These are phyloP conservation scores for Entonaema liquescens DNA, from an alignment of 495 filamentous ascomycete genomes.

Conservation along the genomic window DNA sequence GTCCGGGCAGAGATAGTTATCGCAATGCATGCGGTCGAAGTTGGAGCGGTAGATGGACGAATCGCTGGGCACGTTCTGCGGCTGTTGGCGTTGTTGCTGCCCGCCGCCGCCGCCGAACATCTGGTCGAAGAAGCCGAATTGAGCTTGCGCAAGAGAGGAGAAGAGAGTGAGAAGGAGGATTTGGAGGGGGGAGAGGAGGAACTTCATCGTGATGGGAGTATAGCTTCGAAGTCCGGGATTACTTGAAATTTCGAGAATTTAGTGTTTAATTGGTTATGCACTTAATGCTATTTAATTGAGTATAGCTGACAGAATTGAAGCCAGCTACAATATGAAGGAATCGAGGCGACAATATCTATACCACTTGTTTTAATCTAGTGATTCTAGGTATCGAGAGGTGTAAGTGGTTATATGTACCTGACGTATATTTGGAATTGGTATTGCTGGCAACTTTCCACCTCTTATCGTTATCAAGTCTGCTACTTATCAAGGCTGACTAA, in stretches of 20 bases:
- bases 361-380: neutral
- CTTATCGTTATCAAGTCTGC: no score
- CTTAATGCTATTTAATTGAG: neutral
- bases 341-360: neutral
- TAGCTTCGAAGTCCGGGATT: neutral
- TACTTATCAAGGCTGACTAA: conserved; percentile 50
- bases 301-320: neutral
- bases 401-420: neutral
- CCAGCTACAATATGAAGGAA: neutral
- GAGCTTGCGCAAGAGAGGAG: conserved; percentile 53
- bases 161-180: conserved; percentile 47
- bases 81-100: conserved; percentile 68
- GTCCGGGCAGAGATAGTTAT: conserved; percentile 89
- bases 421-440: conserved; percentile 17
- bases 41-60: conserved; percentile 76
- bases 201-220: conserved; percentile 39
- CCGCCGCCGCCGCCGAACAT: conserved; percentile 64
- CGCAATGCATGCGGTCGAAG: conserved; percentile 76
- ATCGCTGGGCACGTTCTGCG: conserved; percentile 82
- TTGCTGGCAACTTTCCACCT: conserved; percentile 43
- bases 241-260: neutral
- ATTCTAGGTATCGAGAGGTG: neutral
- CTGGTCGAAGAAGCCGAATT: conserved; percentile 92
- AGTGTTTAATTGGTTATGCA: neutral
- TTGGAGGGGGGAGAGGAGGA: conserved; percentile 10